Evolutionary conservation across 225 moss, liverwort and hornwort species (phyloP), one percentile per base, ranked within the genome.

Genomic region (Polytrichum formosum): DNA sequence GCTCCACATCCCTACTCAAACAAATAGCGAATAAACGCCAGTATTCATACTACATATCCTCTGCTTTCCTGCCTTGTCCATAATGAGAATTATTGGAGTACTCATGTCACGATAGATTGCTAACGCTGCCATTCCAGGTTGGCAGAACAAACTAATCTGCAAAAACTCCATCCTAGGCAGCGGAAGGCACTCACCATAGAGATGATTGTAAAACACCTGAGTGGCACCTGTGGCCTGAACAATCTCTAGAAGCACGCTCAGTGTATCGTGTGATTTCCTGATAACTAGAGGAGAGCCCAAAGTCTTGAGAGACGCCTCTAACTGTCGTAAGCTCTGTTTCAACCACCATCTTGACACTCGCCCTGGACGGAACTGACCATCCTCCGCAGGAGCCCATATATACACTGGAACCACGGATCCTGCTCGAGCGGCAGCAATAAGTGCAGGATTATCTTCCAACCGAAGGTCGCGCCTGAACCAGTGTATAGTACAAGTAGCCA

Each of bases 291-390:
- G 88, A 70, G 94, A 90, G 70, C 97, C 97, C 33, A 98, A 75
- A 75, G 74, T 91, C 81, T 74, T 90, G 46, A 98, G 69, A n/a
- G 97, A 94, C 21, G 74, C 10, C 30, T 98, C 91, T 75, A 98
- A 72, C 56, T 91, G 88, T 18, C 64, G 80, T 78, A 98, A 79
- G 81, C 97, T 98, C 79, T 94, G 88, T 79, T 98, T 98, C 55
- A 98, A 75, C 97, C 97, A 98, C 97, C 97, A 98, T 84, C 92
- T 87, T 25, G 97, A 98, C 60, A 98, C 94, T 35, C 97, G 97
- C 65, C 97, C 97, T 4, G 97, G 97, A 53, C 91, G 90, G 56
- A 98, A 98, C 86, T 94, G 92, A 7, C 97, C 97, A 75, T 98
- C 97, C 79, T 98, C 97, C 17, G 91, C 90, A 61, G 97, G 97